These are phyloP conservation scores for Aethionema arabicum DNA, from an alignment of 345 rosid species.

Conservation along the genomic window DNA sequence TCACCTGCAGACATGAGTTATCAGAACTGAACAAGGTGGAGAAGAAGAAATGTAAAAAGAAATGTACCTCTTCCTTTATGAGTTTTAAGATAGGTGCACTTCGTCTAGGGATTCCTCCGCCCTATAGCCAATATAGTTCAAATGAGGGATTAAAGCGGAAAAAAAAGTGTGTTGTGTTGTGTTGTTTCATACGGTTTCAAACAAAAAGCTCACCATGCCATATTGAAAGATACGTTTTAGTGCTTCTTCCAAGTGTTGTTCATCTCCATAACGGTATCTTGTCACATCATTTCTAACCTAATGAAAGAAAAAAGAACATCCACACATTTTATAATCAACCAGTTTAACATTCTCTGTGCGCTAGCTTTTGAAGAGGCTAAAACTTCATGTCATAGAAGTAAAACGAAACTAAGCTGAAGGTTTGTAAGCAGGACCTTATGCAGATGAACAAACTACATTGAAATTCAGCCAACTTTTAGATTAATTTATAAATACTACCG, in stretches of 20 bases:
- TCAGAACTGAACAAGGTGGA: not conserved
- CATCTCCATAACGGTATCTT: conserved; percentile 91
- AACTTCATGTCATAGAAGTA: not conserved
- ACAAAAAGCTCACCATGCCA: conserved; percentile 61
- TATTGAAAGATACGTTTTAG: conserved; percentile 84
- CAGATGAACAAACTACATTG: not conserved
- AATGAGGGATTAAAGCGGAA: not conserved
- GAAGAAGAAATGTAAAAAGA: not conserved
- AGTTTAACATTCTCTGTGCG: not conserved
- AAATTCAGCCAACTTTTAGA: not conserved
- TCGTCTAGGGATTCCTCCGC: conserved; percentile 89
- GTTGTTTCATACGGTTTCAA: not conserved
- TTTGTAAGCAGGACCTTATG: conserved; percentile 1
- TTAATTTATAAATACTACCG: not conserved
- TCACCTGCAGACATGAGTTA: conserved; percentile 47
- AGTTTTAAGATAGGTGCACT: conserved; percentile 74
- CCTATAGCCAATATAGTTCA: conserved; percentile 41
- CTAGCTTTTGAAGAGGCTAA: conserved; percentile 3
- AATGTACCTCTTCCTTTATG: conserved; percentile 81
- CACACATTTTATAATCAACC: not conserved
- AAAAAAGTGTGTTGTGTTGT: not conserved
- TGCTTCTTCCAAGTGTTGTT: conserved; percentile 96
- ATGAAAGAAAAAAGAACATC: not conserved
- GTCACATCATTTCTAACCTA: conserved; percentile 87
- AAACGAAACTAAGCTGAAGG: not conserved